phyloP scores from a whole-genome alignment of 2,329 filamentous ascomycete species.

The Phaeosphaeriaceae sp. region DNA sequence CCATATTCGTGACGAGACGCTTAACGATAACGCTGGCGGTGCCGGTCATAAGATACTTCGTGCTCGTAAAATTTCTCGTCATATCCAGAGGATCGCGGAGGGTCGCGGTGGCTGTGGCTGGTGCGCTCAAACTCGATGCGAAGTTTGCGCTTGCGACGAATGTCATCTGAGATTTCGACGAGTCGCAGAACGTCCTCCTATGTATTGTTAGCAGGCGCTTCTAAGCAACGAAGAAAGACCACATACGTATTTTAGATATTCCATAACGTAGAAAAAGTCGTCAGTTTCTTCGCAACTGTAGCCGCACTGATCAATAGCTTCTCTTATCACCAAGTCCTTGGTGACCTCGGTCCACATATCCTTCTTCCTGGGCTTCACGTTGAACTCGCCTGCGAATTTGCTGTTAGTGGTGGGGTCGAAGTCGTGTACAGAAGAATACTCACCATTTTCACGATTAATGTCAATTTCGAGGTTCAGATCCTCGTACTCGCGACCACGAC shows the following conservation, averaged over 20 bases:
- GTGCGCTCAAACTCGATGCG: conserved; percentile 68
- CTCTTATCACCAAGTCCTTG: conserved; percentile 84
- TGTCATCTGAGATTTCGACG: conserved; percentile 81
- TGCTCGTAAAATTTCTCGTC: conserved; percentile 72
- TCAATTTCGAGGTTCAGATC: conserved; percentile 72
- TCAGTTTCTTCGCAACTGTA: conserved; percentile 93
- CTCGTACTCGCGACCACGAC: conserved; percentile 60
- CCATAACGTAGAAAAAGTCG: conserved; percentile 89
- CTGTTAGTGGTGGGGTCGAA: conserved; percentile 25
- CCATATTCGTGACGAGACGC: not conserved
- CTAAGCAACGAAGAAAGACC: not conserved
- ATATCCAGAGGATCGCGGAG: conserved; percentile 55
- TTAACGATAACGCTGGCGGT: conserved; percentile 47
- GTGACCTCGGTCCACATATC: conserved; percentile 96
- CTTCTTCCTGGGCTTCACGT: conserved; percentile 47
- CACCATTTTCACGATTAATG: conserved; percentile 60
- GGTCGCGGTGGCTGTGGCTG: conserved; percentile 59
- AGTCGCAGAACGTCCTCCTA: conserved; percentile 88
- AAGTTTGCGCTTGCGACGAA: conserved; percentile 70
- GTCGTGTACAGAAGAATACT: not conserved
- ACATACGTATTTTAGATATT: conserved; percentile 87
- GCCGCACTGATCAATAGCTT: conserved; percentile 83
- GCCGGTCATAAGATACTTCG: conserved; percentile 69
- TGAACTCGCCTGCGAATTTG: conserved; percentile 46
- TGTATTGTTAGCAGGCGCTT: conserved; percentile 13